Base-by-base conservation (phyloP, 306 rosid genomes). In the Prunus padus region DNA sequence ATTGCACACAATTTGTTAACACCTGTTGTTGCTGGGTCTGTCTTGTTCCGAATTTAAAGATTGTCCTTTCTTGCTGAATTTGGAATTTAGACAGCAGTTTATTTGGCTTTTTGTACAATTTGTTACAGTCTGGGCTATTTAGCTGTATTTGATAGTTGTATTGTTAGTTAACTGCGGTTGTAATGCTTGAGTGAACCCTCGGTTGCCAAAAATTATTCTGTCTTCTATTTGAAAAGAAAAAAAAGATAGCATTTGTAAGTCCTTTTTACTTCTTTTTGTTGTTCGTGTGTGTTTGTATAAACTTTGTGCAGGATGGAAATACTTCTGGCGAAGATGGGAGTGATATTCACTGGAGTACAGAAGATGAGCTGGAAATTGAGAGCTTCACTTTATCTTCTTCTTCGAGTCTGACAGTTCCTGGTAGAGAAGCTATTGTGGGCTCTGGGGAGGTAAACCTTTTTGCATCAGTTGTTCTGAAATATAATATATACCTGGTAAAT, bases 281-380 rank as follows among this genome's bases (percentile, higher is more conserved):
- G 51, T 82, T 71, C n/a, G 65, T 47, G 37, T 54, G 72, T 44
- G 12, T 62, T 16, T 19, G 42, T 37, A 37, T 67, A 4, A 54
- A 71, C 62, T 59, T 37, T 63, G 45, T 71, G 88, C 89, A 94
- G 98, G 88, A 71, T 67, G 93, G 81, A 44, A 87, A 79, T 70
- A 65, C 83, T 78, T 91, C 90, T 83, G 97, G 84, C 60, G 73
- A 69, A 63, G 88, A 82, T 57, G 67, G 79, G 80, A 93, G 84
- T 46, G 77, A 84, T 37, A 64, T 82, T 73, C 96, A 94, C 79
- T 94, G 97, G 98, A 90, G 86, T 77, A 83, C 91, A 11, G 98
- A 94, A 14, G 98, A 94, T 45, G 98, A 94, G 80, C 84, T 77
- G 33, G 98, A 94, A 81, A 90, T 89, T 84, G 90, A 86, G 42